A percentile compares a stretch with the other conserved stretches of the same genome.
Evolutionary conservation across 106 monocot species (phyloP).

Genomic region (Iris macrosiphon): DNA sequence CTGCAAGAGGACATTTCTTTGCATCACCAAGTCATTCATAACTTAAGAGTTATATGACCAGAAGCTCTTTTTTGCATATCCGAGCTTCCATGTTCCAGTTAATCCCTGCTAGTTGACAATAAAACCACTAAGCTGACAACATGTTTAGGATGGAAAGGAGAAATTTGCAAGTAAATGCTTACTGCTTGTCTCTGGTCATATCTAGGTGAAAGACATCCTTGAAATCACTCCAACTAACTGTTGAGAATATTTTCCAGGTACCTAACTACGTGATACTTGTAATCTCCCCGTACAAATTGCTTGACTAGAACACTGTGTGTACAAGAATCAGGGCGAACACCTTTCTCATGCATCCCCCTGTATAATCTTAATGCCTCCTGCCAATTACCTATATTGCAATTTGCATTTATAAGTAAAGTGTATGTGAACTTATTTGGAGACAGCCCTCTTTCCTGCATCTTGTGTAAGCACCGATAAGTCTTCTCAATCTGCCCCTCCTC

Average conservation of each 20-base stretch:
- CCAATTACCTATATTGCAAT: constrained; percentile 61
- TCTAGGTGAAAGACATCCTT: neutral
- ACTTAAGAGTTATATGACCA: neutral
- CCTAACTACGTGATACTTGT: constrained; percentile 19
- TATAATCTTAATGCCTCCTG: constrained; percentile 61
- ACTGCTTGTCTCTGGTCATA: neutral
- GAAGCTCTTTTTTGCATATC: neutral
- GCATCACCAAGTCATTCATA: constrained; percentile 1
- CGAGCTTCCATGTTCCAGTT: neutral
- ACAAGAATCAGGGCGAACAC: constrained; percentile 57
- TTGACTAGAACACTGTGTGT: constrained; percentile 54
- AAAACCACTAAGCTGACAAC: no score
- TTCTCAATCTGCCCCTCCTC: constrained; percentile 23
- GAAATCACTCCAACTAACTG: constrained; percentile 10
- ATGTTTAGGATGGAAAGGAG: no score
- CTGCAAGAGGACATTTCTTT: neutral
- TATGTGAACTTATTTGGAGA: constrained; percentile 81
- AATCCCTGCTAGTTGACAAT: neutral
- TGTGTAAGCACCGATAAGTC: constrained; percentile 57
- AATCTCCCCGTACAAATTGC: constrained; percentile 40
- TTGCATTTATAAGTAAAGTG: constrained; percentile 63
- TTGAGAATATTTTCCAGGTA: constrained; percentile 51
- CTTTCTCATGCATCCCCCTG: constrained; percentile 62
- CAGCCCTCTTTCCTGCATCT: constrained; percentile 72
- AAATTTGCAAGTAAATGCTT: neutral